Base-by-base conservation (phyloP, 441 rosid species). In the Cnidoscolus chayamansa region DNA sequence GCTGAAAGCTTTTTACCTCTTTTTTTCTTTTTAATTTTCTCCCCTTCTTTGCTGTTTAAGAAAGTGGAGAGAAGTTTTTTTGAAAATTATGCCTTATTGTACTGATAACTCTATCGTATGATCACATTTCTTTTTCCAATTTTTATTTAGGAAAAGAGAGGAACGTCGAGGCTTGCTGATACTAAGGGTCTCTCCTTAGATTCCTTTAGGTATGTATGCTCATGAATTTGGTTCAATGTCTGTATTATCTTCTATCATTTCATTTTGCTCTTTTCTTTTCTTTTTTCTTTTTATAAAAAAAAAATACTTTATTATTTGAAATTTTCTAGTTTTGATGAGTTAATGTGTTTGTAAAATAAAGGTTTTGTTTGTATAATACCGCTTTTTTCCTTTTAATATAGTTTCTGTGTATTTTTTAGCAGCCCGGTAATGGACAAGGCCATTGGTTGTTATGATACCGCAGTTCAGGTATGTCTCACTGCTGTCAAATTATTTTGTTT, bases 391-490 rank as follows among this genome's bases (percentile, higher is more conserved):
- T 1, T 53, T 74, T 12, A 53, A 32, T 71, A 31, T 12, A 53
- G 47, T 35, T 64, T 48, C 13, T 32, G 57, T 73, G 19, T 30
- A 66, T 53, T 64, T 74, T 75, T 65, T 71, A 88, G 78, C 81
- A 87, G 79, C 77, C 65, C 78, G 65, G 87, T 83, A 76, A 79
- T 75, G 53, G 93, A 87, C 16, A 86, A 76, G 67, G 86, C 95
- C 16, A 89, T 94, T 74, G 95, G 93, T 74, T 94, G 89, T 76
- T 90, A 87, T 62, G 88, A 86, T 72, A 83, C 88, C n/a, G 87
- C 94, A 0, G 94, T 92, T 72, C 98, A 92, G 92, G 98, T 92
- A 76, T 48, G 58, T 56, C 25, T 68, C 9, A 20, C 1, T 16
- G 25, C 19, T 17, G n/a, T 65, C 30, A 6, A 5, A n/a, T 17